Evolutionary conservation across 805 yeast species (phyloP).

Genomic region (Saccharomycopsis oosterbeekiorum): DNA sequence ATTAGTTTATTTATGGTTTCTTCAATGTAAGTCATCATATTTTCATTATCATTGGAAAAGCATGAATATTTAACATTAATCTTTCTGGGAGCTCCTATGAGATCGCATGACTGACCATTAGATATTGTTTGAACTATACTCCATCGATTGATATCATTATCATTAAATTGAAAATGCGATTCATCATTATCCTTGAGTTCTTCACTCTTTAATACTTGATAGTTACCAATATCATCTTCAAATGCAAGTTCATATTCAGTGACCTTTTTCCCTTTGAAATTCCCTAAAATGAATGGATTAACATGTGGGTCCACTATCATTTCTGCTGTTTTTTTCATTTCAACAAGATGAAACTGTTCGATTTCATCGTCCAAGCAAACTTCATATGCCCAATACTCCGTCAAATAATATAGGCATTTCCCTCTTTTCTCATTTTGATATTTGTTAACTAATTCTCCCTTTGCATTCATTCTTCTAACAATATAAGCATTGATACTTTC

Average conservation of each 20-base stretch:
- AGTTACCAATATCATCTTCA: not conserved
- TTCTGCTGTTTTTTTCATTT: not conserved
- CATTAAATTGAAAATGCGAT: not conserved
- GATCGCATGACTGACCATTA: constrained; percentile 51
- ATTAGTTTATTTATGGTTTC: not conserved
- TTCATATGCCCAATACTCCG: constrained; percentile 18
- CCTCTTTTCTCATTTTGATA: not conserved
- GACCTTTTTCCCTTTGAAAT: not conserved
- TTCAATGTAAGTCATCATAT: not conserved
- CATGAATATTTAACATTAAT: constrained; percentile 52
- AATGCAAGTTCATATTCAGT: not conserved
- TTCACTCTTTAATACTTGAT: not conserved
- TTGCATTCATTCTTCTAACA: not conserved
- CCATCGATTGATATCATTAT: not conserved
- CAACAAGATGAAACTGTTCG: constrained; percentile 9
- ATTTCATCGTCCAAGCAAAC: constrained; percentile 12
- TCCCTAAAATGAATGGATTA: constrained; percentile 3
- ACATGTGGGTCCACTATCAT: not conserved
- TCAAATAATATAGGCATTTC: not conserved
- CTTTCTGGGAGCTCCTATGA: constrained; percentile 42
- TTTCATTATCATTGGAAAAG: constrained; percentile 21
- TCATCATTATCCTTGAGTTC: not conserved
- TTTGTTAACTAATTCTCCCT: not conserved
- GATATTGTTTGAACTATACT: constrained; percentile 24
- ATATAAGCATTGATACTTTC: not conserved